Base-by-base conservation (phyloP, 164 flowering plant species). In the Vitis amurensis region DNA sequence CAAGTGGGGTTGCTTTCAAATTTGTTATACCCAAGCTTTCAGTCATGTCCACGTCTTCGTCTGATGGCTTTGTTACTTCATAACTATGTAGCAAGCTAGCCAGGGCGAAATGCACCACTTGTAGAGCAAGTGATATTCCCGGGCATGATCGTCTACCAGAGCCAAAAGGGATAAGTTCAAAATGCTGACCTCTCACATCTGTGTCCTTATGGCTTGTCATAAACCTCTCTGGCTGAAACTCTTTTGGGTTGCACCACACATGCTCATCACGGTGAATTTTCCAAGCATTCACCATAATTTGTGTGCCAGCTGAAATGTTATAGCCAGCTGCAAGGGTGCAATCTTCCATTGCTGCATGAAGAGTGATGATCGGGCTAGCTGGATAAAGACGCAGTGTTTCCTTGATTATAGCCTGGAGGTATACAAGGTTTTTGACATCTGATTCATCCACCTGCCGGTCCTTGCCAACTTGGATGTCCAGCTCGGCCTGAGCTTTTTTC, bases 311-410 rank as follows among this genome's bases (percentile, higher is more conserved):
- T 9, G 71, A 11, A 55, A 70, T 23, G 61, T 55, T 52, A 55
- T 70, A 55, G 23, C 67, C 67, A 17, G 50, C 8, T 49, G 44
- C 44, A 37, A 73, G 58, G 17, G 68, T 68, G 72, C 72, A 73
- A 16, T 67, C 76, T 14, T 68, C 68, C 49, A 51, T 30, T 29
- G 68, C 30, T 0, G 57, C 56, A 1, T 56, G 66, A 3, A 66
- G 69, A 4, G n/a, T 27, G 6, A 15, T 44, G 3, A 73, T 12
- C 1, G 78, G 59, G n/a, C 17, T 48, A 1, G 79, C 66, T 44
- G 79, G 74, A 47, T 76, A 76, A 4, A 68, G 57, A 23, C 69
- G 75, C 62, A 72, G 11, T 11, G 76, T 59, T 65, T 76, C 79
- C 66, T 76, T 76, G 27, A 72, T 63, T 13, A 76, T 8, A 50